phyloP scores from a whole-genome alignment of 1,284 basidiomycete species.

The Rhodotorula sp. region DNA sequence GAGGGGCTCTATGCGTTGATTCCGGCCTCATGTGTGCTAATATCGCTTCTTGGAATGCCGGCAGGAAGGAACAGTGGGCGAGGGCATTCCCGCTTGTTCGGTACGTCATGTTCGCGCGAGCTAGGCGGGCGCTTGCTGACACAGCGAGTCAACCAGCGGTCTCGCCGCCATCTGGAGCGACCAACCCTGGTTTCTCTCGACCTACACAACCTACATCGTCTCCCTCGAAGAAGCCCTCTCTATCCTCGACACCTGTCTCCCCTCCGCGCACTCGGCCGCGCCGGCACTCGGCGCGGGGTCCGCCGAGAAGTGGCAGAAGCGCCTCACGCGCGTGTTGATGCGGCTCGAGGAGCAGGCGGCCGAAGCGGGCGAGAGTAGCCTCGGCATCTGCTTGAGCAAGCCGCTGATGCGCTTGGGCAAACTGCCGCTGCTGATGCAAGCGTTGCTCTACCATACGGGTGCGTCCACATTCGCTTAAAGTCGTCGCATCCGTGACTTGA shows the following conservation, averaged over 20 bases:
- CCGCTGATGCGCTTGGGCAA: conserved; percentile 96
- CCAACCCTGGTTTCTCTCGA: conserved; percentile 88
- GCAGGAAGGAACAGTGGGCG: conserved; percentile 28
- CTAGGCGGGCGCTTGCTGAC: background rate
- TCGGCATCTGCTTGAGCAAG: conserved; percentile 91
- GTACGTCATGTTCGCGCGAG: conserved; percentile 45
- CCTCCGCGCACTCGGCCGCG: conserved; percentile 57
- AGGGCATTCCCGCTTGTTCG: conserved; percentile 69
- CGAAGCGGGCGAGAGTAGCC: conserved; percentile 85
- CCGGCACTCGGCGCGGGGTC: conserved; percentile 37
- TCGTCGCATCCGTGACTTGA: accelerated
- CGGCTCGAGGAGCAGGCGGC: conserved; percentile 73
- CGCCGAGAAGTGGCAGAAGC: conserved; percentile 63
- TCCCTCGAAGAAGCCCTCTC: conserved; percentile 85
- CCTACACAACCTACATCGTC: conserved; percentile 87
- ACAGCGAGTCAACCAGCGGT: conserved; percentile 42
- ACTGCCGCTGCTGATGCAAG: conserved; percentile 91
- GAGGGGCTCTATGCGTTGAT: conserved; percentile 62
- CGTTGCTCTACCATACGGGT: conserved; percentile 43
- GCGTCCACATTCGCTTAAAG: background rate
- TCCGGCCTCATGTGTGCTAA: too few species aligned
- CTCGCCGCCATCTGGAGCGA: conserved; percentile 90
- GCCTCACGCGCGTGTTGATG: conserved; percentile 66
- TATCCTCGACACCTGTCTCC: conserved; percentile 78
- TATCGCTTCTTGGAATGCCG: too few species aligned